A percentile compares a stretch with the other conserved stretches of the same genome.
These are phyloP conservation scores for Chiua virens DNA, from an alignment of 768 basidiomycete genomes.

Conservation along the genomic window DNA sequence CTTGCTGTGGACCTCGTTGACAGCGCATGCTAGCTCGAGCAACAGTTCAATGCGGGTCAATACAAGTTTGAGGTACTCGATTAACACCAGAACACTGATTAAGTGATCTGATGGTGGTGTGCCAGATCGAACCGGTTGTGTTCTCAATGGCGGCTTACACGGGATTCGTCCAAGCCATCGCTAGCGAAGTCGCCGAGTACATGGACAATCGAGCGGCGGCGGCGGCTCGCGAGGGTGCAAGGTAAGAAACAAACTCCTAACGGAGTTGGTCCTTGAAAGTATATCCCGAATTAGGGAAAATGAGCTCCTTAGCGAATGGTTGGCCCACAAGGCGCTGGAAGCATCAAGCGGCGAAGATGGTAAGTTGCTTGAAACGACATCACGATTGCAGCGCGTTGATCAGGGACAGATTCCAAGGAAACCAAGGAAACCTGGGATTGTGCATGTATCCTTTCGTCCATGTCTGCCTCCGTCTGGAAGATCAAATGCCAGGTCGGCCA, in stretches of 20 bases:
- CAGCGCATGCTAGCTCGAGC: constrained; percentile 40
- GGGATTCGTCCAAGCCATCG: constrained; percentile 40
- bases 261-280: no score
- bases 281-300: constrained; percentile 37
- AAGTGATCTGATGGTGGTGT: background rate
- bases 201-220: constrained; percentile 39
- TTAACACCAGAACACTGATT: no score
- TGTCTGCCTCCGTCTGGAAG: constrained; percentile 52
- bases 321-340: constrained; percentile 26
- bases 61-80: constrained; percentile 48
- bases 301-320: constrained; percentile 45
- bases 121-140: constrained; percentile 46
- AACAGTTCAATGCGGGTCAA: constrained; percentile 50
- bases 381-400: background rate
- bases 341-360: background rate
- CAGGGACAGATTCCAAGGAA: background rate
- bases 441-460: constrained; percentile 29
- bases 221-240: constrained; percentile 37
- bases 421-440: constrained; percentile 2
- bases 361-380: background rate
- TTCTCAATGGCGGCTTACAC: constrained; percentile 57
- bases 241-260: background rate
- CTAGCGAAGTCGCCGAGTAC: constrained; percentile 43
- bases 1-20: background rate
- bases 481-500: constrained; percentile 46